Evolutionary conservation across 179 eudicot species (phyloP).

Genomic region (Silene vulgaris): DNA sequence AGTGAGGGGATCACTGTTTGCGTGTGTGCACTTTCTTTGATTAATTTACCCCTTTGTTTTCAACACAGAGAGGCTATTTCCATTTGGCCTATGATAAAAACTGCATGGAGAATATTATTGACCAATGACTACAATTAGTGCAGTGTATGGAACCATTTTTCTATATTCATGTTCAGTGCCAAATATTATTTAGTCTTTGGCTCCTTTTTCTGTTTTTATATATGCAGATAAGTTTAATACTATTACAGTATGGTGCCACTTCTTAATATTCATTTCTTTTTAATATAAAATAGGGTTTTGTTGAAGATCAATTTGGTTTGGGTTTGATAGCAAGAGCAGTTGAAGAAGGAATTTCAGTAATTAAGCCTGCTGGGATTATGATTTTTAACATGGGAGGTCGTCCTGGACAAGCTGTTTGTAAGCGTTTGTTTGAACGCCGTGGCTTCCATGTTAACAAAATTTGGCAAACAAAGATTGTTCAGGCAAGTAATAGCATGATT

Average conservation of each 20-base stretch:
- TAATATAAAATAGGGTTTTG: constrained; percentile 61
- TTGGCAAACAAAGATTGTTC: constrained; percentile 97
- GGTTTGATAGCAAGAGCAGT: constrained; percentile 97
- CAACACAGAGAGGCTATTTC: not conserved
- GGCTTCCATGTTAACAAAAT: constrained; percentile 79
- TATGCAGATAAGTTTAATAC: not conserved
- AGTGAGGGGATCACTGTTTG: no score
- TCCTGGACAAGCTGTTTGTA: constrained; percentile 97
- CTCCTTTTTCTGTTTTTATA: constrained; percentile 8
- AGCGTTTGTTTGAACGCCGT: constrained; percentile 92
- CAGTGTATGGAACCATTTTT: not conserved
- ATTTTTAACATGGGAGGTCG: constrained; percentile 99
- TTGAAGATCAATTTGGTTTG: constrained; percentile 96
- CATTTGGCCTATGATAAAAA: not conserved
- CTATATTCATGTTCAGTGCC: not conserved
- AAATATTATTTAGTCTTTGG: not conserved
- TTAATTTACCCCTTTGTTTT: not conserved
- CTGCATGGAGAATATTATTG: not conserved
- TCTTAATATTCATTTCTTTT: constrained; percentile 6
- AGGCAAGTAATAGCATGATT: constrained; percentile 37
- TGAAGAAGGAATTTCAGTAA: constrained; percentile 94
- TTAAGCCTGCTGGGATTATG: constrained; percentile 90
- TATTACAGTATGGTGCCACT: not conserved
- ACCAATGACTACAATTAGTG: not conserved
- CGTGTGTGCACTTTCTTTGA: no score